These are phyloP conservation scores for Cutaneotrichosporon mucoides DNA, from an alignment of 1,284 basidiomycete species.

Conservation along the genomic window DNA sequence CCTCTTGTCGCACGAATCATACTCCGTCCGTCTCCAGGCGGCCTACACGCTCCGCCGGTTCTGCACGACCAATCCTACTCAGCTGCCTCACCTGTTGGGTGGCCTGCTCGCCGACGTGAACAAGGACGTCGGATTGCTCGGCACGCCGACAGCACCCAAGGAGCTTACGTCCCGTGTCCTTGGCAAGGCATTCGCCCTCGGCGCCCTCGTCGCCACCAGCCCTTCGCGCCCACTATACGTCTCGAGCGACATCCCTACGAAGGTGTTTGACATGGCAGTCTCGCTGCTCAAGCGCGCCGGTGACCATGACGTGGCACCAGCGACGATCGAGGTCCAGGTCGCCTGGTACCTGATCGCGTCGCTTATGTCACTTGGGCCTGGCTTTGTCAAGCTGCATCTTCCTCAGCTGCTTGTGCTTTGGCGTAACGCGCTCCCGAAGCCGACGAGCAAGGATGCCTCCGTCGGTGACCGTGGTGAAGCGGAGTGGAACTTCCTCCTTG, in stretches of 20 bases:
- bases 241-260: conserved; percentile 86
- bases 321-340: conserved; percentile 81
- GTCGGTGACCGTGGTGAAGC: conserved; percentile 62
- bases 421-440: conserved; percentile 94
- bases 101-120: conserved; percentile 78
- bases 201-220: conserved; percentile 79
- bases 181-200: conserved; percentile 84
- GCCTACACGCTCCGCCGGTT: conserved; percentile 86
- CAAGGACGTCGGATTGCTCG: conserved; percentile 54
- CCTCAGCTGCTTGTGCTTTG: conserved; percentile 90
- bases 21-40: conserved; percentile 77
- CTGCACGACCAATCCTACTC: conserved; percentile 79
- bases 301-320: conserved; percentile 80
- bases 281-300: conserved; percentile 84
- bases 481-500: conserved; percentile 89
- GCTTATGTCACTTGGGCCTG: conserved; percentile 86
- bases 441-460: conserved; percentile 75
- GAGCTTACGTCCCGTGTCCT: conserved; percentile 70
- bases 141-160: conserved; percentile 63
- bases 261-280: conserved; percentile 85
- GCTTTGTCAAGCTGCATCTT: conserved; percentile 87
- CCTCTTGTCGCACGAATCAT: conserved; percentile 79
- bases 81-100: conserved; percentile 76
- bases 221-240: conserved; percentile 86
- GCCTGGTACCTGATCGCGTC: conserved; percentile 91